Evolutionary conservation across 2,329 filamentous ascomycete species (phyloP).

Genomic region (Malbranchea zuffiana): DNA sequence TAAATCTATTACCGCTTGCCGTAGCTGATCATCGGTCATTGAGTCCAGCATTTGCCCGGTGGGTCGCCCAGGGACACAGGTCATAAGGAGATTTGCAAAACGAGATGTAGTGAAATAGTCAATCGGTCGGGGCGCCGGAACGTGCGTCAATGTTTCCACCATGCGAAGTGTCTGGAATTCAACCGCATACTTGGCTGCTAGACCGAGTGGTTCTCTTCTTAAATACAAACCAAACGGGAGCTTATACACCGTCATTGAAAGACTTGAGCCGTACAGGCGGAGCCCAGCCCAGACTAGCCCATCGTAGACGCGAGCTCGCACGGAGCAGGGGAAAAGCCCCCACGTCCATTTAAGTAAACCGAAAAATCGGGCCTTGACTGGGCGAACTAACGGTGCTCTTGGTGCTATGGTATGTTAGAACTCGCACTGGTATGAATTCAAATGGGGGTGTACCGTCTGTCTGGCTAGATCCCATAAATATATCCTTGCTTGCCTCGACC

Average conservation of each 20-base stretch:
- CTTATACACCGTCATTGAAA: slow-evolving; percentile 12
- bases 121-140: slow-evolving; percentile 11
- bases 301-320: slow-evolving; percentile 10
- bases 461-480: too few species aligned
- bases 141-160: slow-evolving; percentile 10
- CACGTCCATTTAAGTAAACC: slow-evolving; percentile 2
- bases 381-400: not conserved
- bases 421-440: too few species aligned
- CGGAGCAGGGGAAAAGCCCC: slow-evolving; percentile 2
- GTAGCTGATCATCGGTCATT: slow-evolving; percentile 14
- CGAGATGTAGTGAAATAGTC: slow-evolving; percentile 9
- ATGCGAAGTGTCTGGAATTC: slow-evolving; percentile 12
- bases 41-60: slow-evolving; percentile 9
- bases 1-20: slow-evolving; percentile 11
- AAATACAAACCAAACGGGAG: slow-evolving; percentile 16
- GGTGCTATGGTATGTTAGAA: not conserved
- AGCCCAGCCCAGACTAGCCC: slow-evolving; percentile 7
- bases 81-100: slow-evolving; percentile 14
- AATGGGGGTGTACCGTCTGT: too few species aligned
- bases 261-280: slow-evolving; percentile 9
- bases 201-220: slow-evolving; percentile 7
- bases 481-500: slow-evolving; percentile 6
- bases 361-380: not conserved
- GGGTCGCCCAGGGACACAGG: slow-evolving; percentile 13
- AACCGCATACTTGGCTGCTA: slow-evolving; percentile 7